phyloP scores from a whole-genome alignment of 1,284 basidiomycete genomes.

The Gomphus sp. region DNA sequence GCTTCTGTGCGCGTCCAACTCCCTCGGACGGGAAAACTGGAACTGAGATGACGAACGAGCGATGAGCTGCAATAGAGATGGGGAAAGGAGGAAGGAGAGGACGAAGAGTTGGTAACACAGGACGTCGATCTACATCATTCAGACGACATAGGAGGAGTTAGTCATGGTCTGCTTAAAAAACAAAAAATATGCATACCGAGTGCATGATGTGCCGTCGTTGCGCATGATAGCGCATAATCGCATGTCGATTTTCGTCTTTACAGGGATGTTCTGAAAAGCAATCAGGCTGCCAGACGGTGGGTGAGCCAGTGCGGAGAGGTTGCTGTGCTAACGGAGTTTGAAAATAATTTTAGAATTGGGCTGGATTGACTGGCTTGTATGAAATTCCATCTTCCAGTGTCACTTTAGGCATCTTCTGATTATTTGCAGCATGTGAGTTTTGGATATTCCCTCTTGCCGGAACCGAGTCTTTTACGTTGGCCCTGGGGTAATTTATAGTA shows the following conservation, averaged over 20 bases:
- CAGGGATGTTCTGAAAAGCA: neutral
- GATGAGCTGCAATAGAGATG: conserved; percentile 48
- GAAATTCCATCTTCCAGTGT: neutral
- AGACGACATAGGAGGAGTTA: neutral
- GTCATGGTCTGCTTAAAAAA: neutral
- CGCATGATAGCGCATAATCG: conserved; percentile 50
- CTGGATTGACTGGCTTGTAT: too few species aligned
- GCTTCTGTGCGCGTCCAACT: conserved; percentile 49
- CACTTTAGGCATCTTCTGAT: neutral
- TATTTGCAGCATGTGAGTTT: too few species aligned
- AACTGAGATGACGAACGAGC: conserved; percentile 51
- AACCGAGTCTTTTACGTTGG: too few species aligned
- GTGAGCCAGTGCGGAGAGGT: neutral
- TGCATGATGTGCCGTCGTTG: conserved; percentile 69
- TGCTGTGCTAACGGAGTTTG: neutral
- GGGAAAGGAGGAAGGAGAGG: conserved; percentile 66
- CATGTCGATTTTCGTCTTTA: conserved; percentile 5
- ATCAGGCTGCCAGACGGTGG: neutral
- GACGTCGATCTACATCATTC: conserved; percentile 46
- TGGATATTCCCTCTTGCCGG: too few species aligned
- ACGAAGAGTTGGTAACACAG: conserved; percentile 64
- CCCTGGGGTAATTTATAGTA: too few species aligned
- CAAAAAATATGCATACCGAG: conserved; percentile 41
- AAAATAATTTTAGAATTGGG: neutral
- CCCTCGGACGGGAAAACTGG: conserved; percentile 53